Percentiles rank a stretch among this genome's conserved stretches.
These are phyloP conservation scores for Ophiocordyceps camponoti-rufipedis DNA, from an alignment of 2,329 filamentous ascomycete species.

Conservation along the genomic window DNA sequence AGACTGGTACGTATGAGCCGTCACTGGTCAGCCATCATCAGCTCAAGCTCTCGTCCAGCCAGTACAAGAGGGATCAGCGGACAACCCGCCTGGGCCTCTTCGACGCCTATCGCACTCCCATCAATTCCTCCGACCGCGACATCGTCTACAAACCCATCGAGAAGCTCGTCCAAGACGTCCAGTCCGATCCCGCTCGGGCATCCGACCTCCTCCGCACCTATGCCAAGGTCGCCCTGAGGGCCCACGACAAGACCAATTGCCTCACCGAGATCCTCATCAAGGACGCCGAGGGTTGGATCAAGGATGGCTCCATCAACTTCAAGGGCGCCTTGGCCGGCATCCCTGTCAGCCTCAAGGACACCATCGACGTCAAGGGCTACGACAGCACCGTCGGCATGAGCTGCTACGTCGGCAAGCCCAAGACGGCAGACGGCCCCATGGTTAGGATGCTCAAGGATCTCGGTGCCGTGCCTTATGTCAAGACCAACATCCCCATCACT, in stretches of 20 bases:
- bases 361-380: constrained; percentile 63
- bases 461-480: constrained; percentile 78
- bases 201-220: constrained; percentile 68
- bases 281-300: constrained; percentile 57
- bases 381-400: constrained; percentile 73
- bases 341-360: constrained; percentile 70
- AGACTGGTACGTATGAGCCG: constrained; percentile 37
- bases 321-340: constrained; percentile 74
- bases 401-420: constrained; percentile 48
- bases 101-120: constrained; percentile 42
- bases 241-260: constrained; percentile 77
- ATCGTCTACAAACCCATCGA: constrained; percentile 60
- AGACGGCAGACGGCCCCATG: constrained; percentile 48
- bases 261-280: constrained; percentile 72
- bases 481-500: constrained; percentile 79
- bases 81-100: constrained; percentile 49
- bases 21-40: background rate
- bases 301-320: constrained; percentile 42
- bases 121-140: constrained; percentile 44
- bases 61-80: constrained; percentile 64
- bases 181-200: constrained; percentile 45
- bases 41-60: constrained; percentile 27
- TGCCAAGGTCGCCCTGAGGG: constrained; percentile 67
- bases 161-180: constrained; percentile 60
- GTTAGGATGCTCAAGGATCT: constrained; percentile 69